These are phyloP conservation scores for Melanogaster broomeanus DNA, from an alignment of 768 basidiomycete genomes.

Conservation along the genomic window DNA sequence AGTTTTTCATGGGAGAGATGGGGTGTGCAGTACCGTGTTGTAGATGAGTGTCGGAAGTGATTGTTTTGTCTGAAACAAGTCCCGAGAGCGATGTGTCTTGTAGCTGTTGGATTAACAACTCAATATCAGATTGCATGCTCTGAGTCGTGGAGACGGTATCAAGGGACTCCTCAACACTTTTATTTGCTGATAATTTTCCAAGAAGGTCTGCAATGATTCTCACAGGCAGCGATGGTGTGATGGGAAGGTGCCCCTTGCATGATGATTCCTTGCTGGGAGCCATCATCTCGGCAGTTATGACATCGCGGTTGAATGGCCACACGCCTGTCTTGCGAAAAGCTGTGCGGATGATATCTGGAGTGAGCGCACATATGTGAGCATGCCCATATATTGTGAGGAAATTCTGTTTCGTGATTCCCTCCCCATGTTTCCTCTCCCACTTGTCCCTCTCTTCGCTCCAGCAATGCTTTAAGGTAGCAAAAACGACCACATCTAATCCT, in stretches of 20 bases:
- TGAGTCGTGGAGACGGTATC: too few species aligned
- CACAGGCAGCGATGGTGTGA: too few species aligned
- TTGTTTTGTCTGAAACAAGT: not conserved
- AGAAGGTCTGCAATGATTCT: too few species aligned
- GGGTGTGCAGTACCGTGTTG: not conserved
- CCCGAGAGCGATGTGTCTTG: constrained; percentile 1
- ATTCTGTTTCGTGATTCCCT: constrained; percentile 31
- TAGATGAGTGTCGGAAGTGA: not conserved
- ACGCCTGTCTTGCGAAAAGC: constrained; percentile 31
- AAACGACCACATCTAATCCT: constrained; percentile 42
- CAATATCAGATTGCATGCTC: constrained; percentile 34
- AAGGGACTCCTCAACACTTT: too few species aligned
- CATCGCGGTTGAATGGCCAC: constrained; percentile 20
- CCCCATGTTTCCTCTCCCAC: constrained; percentile 26
- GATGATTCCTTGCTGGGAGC: constrained; percentile 15
- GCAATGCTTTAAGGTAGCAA: constrained; percentile 31
- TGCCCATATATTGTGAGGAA: constrained; percentile 38
- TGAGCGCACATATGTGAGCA: constrained; percentile 35
- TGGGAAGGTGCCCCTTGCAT: too few species aligned
- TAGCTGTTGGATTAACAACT: not conserved
- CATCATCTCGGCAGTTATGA: constrained; percentile 18
- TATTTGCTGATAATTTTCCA: too few species aligned
- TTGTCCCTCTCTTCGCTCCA: constrained; percentile 32
- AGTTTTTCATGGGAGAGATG: not conserved
- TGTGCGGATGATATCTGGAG: constrained; percentile 16